A percentile compares a stretch with the other conserved stretches of the same genome.
Evolutionary conservation across 768 basidiomycete genomes (phyloP).

Genomic region (Cystobasidiopsis lactophilus): DNA sequence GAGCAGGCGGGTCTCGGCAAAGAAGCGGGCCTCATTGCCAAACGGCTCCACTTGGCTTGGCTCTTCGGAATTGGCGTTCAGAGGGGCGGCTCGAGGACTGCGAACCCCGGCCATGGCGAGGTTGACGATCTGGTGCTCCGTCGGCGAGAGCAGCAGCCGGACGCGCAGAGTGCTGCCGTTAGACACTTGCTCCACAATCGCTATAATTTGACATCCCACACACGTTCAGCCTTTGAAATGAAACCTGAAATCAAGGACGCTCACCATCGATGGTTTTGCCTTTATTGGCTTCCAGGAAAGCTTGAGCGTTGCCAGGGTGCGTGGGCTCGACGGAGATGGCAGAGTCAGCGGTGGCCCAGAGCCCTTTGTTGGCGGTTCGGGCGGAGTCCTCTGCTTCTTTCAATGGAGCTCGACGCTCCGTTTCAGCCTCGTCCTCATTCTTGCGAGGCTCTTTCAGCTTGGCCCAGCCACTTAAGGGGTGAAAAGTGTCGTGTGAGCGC

Average conservation of each 20-base stretch:
- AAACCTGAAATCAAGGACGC: constrained; percentile 9
- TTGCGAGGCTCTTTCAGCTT: constrained; percentile 35
- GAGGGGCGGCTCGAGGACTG: constrained; percentile 38
- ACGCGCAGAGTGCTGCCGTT: constrained; percentile 79
- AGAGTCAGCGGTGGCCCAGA: constrained; percentile 1
- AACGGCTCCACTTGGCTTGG: constrained; percentile 31
- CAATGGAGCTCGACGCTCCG: constrained; percentile 62
- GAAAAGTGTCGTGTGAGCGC: no score
- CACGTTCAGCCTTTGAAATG: constrained; percentile 2
- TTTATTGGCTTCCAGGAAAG: constrained; percentile 76
- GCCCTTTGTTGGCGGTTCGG: no score
- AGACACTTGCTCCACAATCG: constrained; percentile 77
- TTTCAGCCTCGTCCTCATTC: constrained; percentile 44
- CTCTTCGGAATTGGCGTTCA: constrained; percentile 24
- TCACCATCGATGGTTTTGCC: constrained; percentile 71
- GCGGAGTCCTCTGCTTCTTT: constrained; percentile 27
- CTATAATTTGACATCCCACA: constrained; percentile 32
- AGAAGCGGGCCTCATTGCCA: constrained; percentile 73
- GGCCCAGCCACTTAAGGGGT: constrained; percentile 59
- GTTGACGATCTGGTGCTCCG: constrained; percentile 74
- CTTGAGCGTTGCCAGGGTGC: constrained; percentile 75
- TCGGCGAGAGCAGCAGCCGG: constrained; percentile 66
- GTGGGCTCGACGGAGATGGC: constrained; percentile 38
- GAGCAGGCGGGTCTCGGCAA: constrained; percentile 64
- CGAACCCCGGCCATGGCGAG: constrained; percentile 64